Percentiles rank a stretch among this genome's conserved stretches.
phyloP scores from a whole-genome alignment of 805 yeast species.

The Saccharomycopsis guyanensis region DNA sequence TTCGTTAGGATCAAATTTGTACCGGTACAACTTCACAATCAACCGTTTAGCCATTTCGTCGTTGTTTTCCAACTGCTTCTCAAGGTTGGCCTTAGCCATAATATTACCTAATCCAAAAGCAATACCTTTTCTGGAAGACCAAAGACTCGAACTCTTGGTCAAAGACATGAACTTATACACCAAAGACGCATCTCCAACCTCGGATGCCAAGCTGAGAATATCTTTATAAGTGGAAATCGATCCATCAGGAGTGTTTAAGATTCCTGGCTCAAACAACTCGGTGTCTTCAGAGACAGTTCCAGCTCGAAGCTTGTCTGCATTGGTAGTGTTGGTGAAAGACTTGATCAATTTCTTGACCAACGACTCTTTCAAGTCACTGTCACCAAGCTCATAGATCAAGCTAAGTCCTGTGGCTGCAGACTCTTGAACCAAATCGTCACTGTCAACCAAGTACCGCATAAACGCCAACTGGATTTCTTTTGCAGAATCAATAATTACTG shows the following conservation, averaged over 20 bases:
- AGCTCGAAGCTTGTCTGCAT: conserved; percentile 39
- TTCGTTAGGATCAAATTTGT: conserved; percentile 75
- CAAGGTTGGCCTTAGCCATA: conserved; percentile 68
- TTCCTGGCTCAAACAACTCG: conserved; percentile 76
- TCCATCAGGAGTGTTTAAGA: conserved; percentile 71
- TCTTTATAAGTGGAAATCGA: conserved; percentile 89
- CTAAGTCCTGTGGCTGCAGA: conserved; percentile 86
- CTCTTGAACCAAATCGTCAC: conserved; percentile 86
- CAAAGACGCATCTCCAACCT: conserved; percentile 90
- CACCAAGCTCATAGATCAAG: conserved; percentile 73
- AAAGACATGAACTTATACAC: conserved; percentile 92
- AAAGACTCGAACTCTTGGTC: conserved; percentile 77
- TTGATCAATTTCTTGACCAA: conserved; percentile 64
- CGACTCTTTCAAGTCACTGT: conserved; percentile 54
- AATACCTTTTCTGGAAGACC: conserved; percentile 91
- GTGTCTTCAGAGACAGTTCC: conserved; percentile 77
- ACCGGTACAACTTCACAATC: conserved; percentile 77
- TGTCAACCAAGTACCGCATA: conserved; percentile 68
- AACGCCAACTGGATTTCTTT: conserved; percentile 66
- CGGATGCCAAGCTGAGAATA: conserved; percentile 79
- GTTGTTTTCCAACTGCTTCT: conserved; percentile 49
- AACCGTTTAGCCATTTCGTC: conserved; percentile 47
- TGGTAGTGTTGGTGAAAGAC: conserved; percentile 68
- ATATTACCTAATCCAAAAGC: conserved; percentile 90
- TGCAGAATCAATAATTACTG: conserved; percentile 34